Evolutionary conservation across 768 basidiomycete species (phyloP), one percentile per base, ranked within the genome.

Genomic region (Holtermanniella nyarrowii): DNA sequence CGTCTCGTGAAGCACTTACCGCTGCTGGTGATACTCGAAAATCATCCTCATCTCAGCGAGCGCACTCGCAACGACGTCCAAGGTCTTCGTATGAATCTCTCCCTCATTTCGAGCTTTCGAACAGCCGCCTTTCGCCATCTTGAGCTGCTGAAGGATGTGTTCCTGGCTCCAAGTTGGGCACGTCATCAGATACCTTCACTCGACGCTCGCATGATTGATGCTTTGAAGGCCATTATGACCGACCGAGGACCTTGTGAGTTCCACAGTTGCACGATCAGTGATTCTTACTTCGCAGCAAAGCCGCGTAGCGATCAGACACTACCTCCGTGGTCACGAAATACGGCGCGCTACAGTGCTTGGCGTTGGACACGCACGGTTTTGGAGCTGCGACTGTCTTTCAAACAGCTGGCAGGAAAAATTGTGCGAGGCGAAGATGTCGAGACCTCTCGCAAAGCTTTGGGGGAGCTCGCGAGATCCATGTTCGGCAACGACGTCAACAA

Each of bases 361-460:
- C 53, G 58, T 41, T 69, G 65, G 65, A 69, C 65, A 3, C 42
- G 65, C 4, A 61, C 66, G 11, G 67, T 69, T 3, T 55, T 69
- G 3, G 62, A 62, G 42, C 64, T 69, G 58, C 54, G 67, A 23
- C 61, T 66, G 14, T 65, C 66, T 43, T 65, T 69, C 58, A 69
- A 69, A 42, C 56, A 62, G 4, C 51, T 69, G 2, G 60, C 58
- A 3, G 49, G 54, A 27, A 42, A 59, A 18, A 60, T 66, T 39
- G 55, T 46, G 16, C 57, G 51, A 20, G 52, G 41, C 13, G 56
- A 58, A 12, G 54, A 66, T n/a, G 54, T 55, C 3, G 46, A 20
- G 12, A 60, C 55, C 10, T 57, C 67, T 1, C 50, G 57, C 24
- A 49, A 61, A 23, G 58, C 60, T 0, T 41, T 69, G 4, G 50